A percentile compares a stretch with the other conserved stretches of the same genome.
Conservation (phyloP, 768 basidiomycete genomes). For the Leccinellum rugosiceps region DNA sequence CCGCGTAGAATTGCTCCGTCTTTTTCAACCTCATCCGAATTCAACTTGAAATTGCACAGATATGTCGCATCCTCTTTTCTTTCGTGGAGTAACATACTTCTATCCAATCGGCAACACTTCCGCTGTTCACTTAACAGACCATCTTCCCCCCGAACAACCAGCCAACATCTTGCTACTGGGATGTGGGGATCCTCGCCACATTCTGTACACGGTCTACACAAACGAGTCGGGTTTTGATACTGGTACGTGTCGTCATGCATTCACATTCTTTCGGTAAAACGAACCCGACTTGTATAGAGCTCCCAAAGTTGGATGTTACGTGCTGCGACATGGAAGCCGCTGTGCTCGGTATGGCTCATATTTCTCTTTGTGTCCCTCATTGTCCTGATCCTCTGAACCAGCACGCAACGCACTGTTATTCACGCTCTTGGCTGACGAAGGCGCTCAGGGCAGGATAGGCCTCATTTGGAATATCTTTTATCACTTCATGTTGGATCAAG, state of each 20-base stretch:
- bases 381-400: not conserved
- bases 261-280: not conserved
- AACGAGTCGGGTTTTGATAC: slow-evolving; percentile 6
- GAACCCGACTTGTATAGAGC: slow-evolving; percentile 10
- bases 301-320: slow-evolving; percentile 27
- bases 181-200: slow-evolving; percentile 55
- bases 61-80: slow-evolving; percentile 27
- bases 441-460: slow-evolving; percentile 12
- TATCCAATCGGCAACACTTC: slow-evolving; percentile 62
- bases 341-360: slow-evolving; percentile 23
- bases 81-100: slow-evolving; percentile 40
- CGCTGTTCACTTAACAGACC: slow-evolving; percentile 46
- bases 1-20: not conserved
- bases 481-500: slow-evolving; percentile 26
- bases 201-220: slow-evolving; percentile 45
- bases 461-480: slow-evolving; percentile 33
- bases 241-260: slow-evolving; percentile 6
- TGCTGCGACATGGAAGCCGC: slow-evolving; percentile 31
- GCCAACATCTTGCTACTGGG: slow-evolving; percentile 52
- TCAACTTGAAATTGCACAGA: slow-evolving; percentile 6
- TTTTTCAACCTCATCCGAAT: not conserved
- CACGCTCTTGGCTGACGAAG: slow-evolving; percentile 26
- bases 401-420: slow-evolving; percentile 31
- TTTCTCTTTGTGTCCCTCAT: not conserved
- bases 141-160: slow-evolving; percentile 44